Base-by-base conservation (phyloP, 371 early-diverging fungal genomes). In the Parasitella parasitica region DNA sequence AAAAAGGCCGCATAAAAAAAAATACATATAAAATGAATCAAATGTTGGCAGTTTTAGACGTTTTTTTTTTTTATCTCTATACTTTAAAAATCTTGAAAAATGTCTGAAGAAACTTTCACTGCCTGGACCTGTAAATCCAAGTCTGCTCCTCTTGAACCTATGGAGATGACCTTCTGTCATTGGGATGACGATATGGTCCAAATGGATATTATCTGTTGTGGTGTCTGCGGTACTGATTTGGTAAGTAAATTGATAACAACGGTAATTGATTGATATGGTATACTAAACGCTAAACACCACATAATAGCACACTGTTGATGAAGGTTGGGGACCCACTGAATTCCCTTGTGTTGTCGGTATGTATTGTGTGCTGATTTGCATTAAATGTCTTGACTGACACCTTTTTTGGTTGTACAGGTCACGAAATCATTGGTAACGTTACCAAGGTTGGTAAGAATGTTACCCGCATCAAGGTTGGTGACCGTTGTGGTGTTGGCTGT, bases 401-500 rank as follows among this genome's bases (percentile, higher is more conserved):
- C 6, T 32, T 2, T 11, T 32, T 32, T 32, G 4, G 15, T 46
- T 12, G 3, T 12, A 22, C n/a, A 46, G 46, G 91, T 53, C 88
- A 89, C 69, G 87, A 88, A 72, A 86, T 89, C 52, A 66, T 85
- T 46, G 86, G 85, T 59, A 78, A 79, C 16, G 75, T 83, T 4
- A 76, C 80, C 41, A 71, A 70, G 52, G 61, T 73, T n/a, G 90
- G 90, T 54, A 66, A 60, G 9, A 64, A 74, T 38, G 84, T 82
- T 5, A 57, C 59, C 2, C 54, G 80, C 35, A 61, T 86, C 38
- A 58, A 77, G 53, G 73, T 91, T 35, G 93, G 89, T 54, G 86
- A 89, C 48, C 53, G 80, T 20, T 92, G 89, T 56, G 92, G 92
- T 49, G 86, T 85, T 30, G 90, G 90, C 18, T 84, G 83, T 52